phyloP scores from a whole-genome alignment of 495 filamentous ascomycete genomes.

The Penicillium cosmopolitanum region DNA sequence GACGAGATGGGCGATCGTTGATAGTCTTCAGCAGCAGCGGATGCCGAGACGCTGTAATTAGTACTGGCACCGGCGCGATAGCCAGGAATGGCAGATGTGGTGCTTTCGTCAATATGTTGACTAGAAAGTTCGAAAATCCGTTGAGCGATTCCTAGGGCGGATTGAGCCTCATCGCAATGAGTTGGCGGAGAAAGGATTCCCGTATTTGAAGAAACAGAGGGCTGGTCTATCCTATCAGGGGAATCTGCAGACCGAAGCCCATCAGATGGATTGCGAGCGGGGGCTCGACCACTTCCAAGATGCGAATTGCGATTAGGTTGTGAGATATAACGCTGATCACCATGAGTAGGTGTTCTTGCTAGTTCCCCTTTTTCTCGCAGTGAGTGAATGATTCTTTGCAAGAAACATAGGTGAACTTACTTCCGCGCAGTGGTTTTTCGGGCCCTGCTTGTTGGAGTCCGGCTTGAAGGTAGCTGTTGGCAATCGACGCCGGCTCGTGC shows the following conservation, averaged over 20 bases:
- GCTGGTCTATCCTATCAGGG: background rate
- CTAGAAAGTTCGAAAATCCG: constrained; percentile 30
- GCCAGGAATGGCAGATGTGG: constrained; percentile 38
- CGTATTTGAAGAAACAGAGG: background rate
- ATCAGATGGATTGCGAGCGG: background rate
- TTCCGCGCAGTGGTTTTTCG: constrained; percentile 11
- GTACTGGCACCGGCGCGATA: constrained; percentile 20
- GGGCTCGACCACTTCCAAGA: background rate
- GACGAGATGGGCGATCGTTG: constrained; percentile 21
- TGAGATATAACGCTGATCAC: background rate
- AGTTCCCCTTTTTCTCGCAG: background rate
- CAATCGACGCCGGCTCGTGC: constrained; percentile 31
- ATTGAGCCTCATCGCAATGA: constrained; percentile 30
- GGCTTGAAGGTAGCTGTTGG: constrained; percentile 11
- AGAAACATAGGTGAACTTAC: constrained; percentile 6
- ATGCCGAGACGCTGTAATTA: background rate
- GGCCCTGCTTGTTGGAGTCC: background rate
- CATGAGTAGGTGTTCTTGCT: background rate
- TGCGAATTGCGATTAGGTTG: background rate
- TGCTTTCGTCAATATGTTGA: constrained; percentile 28
- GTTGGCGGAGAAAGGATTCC: constrained; percentile 1
- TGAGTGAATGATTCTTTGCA: background rate
- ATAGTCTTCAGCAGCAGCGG: constrained; percentile 2
- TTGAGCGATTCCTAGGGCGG: constrained; percentile 31
- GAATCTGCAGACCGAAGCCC: background rate